Evolutionary conservation across 257 asterid species (phyloP).

Genomic region (Nicotiana paniculata): DNA sequence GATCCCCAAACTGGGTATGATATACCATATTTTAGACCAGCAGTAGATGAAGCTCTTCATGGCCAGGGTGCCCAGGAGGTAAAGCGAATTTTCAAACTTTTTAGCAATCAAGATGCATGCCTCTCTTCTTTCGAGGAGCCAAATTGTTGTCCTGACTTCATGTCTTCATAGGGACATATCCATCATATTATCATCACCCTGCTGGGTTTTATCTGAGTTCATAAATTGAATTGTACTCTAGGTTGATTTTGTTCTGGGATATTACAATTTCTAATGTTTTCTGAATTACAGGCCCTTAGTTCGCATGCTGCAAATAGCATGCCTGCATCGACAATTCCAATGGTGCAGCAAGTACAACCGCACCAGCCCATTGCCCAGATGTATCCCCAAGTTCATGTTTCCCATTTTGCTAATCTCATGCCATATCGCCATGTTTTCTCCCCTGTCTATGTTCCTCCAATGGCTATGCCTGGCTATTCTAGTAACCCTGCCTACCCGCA

Average conservation of each 20-base stretch:
- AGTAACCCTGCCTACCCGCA: constrained; percentile 79
- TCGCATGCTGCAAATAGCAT: constrained; percentile 40
- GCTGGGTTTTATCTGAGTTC: not conserved
- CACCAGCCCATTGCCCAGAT: constrained; percentile 81
- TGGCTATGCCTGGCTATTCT: constrained; percentile 88
- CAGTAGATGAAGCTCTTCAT: constrained; percentile 65
- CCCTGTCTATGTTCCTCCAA: constrained; percentile 82
- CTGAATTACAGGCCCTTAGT: constrained; percentile 41
- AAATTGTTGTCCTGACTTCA: not conserved
- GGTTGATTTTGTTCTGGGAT: not conserved
- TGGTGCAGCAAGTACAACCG: constrained; percentile 62
- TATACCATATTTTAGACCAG: constrained; percentile 66
- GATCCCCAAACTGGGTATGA: constrained; percentile 84
- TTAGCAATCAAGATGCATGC: not conserved
- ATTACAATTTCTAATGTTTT: constrained; percentile 11
- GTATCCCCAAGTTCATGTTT: constrained; percentile 85
- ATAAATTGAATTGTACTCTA: not conserved
- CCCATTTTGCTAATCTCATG: constrained; percentile 79
- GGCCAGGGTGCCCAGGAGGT: constrained; percentile 89
- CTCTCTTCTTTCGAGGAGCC: not conserved
- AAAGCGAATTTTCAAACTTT: constrained; percentile 1
- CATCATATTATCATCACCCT: not conserved
- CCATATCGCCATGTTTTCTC: constrained; percentile 77
- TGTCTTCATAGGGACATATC: not conserved
- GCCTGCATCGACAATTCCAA: constrained; percentile 58